Base-by-base conservation (phyloP, 2,329 filamentous ascomycete species). In the Aplosporella prunicola region DNA sequence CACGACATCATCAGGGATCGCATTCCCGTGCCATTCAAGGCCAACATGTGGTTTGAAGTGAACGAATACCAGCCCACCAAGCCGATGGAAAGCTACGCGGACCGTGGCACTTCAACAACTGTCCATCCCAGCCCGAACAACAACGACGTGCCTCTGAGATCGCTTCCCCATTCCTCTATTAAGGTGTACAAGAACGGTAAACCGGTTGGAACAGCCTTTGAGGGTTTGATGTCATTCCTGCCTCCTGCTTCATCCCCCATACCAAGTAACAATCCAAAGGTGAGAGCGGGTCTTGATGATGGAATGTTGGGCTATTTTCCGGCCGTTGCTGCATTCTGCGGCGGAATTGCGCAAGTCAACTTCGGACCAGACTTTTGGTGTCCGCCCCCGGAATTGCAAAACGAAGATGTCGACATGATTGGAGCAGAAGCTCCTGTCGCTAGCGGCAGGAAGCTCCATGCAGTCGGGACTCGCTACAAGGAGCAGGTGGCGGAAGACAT, bases 401-500 rank as follows among this genome's bases (percentile, higher is more conserved):
- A 23, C 9, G 49, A 48, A 24, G 55, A 57, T 20, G 50, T 48
- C 2, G 46, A 55, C 3, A 56, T 58, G 53, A 42, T 39, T n/a
- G 51, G 47, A 5, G 40, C 43, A 10, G 39, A 39, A 5, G 24
- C 49, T 5, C 52, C 53, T 5, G 51, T 49, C 8, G 26, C 31
- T 9, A 16, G 22, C 3, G 47, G 53, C 1, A 51, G 61, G 9
- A 52, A 48, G 24, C 48, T 79, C 1, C 71, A 75, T 22, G 68
- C 83, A 1, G 67, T 94, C 15, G 74, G 76, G 6, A 83, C 93
- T 44, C 76, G 91, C 20, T 96, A 87, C 60, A 76, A 78, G 42
- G 88, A 98, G 56, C 89, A 96, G 64, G 88, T 98, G 43, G 87
- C 82, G 10, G 91, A 98, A 62, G 91, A 98, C 52, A 70, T 95